phyloP scores from a whole-genome alignment of 2,329 filamentous ascomycete species.

The Nannizziopsis arthrosporioides region DNA sequence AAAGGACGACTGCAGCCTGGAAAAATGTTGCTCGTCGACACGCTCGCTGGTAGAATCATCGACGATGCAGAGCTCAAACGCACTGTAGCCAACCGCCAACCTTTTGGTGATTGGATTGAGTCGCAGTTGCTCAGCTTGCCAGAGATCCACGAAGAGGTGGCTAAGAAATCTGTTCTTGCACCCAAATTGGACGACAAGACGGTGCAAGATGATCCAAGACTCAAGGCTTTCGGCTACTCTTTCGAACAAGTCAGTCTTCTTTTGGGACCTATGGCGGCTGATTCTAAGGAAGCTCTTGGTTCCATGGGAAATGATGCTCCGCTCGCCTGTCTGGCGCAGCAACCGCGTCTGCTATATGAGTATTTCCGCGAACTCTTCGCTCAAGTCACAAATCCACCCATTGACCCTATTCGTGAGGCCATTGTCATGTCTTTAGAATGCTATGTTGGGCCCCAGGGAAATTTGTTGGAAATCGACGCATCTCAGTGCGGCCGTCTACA shows the following conservation, averaged over 20 bases:
- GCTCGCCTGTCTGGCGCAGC: slow-evolving; percentile 78
- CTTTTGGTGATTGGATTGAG: slow-evolving; percentile 82
- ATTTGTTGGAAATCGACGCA: slow-evolving; percentile 83
- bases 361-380: slow-evolving; percentile 98
- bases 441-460: slow-evolving; percentile 91
- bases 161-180: slow-evolving; percentile 49
- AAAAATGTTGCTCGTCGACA: slow-evolving; percentile 93
- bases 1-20: slow-evolving; percentile 91
- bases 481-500: slow-evolving; percentile 78
- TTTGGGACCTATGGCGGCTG: slow-evolving; percentile 87
- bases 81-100: slow-evolving; percentile 71
- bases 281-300: slow-evolving; percentile 91
- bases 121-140: slow-evolving; percentile 74
- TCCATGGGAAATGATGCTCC: slow-evolving; percentile 98
- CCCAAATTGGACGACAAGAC: slow-evolving; percentile 55
- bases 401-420: slow-evolving; percentile 91
- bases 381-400: slow-evolving; percentile 94
- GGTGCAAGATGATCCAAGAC: slow-evolving; percentile 71
- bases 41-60: slow-evolving; percentile 79
- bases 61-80: slow-evolving; percentile 86
- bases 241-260: slow-evolving; percentile 89
- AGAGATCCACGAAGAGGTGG: slow-evolving; percentile 51
- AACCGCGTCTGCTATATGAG: slow-evolving; percentile 80
- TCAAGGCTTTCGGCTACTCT: slow-evolving; percentile 85
- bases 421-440: slow-evolving; percentile 97